Evolutionary conservation across 495 filamentous ascomycete species (phyloP).

Genomic region (Hypoxylon rickii): DNA sequence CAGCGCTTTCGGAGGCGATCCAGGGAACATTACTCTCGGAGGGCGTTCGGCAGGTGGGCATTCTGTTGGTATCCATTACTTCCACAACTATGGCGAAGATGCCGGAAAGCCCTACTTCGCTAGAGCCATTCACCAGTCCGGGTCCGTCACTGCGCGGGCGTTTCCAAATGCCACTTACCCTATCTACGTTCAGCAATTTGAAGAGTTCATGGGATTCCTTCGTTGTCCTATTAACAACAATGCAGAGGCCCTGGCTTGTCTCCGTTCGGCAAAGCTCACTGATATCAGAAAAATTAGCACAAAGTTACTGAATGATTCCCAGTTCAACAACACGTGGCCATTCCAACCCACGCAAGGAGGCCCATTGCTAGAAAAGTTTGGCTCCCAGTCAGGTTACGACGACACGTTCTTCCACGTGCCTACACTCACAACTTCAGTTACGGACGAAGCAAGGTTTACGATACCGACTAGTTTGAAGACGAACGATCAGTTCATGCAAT

Average conservation of each 20-base stretch:
- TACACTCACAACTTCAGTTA: conserved; percentile 64
- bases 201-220: conserved; percentile 56
- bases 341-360: conserved; percentile 69
- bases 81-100: conserved; percentile 41
- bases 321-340: conserved; percentile 62
- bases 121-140: conserved; percentile 65
- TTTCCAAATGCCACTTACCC: conserved; percentile 57
- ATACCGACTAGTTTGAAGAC: conserved; percentile 52
- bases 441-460: conserved; percentile 65
- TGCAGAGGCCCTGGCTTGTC: conserved; percentile 52
- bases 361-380: conserved; percentile 48
- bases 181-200: conserved; percentile 61
- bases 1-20: conserved; percentile 63
- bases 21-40: conserved; percentile 62
- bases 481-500: conserved; percentile 55
- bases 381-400: conserved; percentile 55
- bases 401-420: conserved; percentile 60
- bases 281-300: conserved; percentile 59
- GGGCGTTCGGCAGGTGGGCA: conserved; percentile 70
- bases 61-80: conserved; percentile 49
- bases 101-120: conserved; percentile 50
- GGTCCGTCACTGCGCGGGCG: conserved; percentile 62
- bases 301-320: conserved; percentile 55
- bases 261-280: conserved; percentile 50
- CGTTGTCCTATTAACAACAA: conserved; percentile 47